Conservation (phyloP, 1,284 basidiomycete genomes). For the Flammula alnicola region DNA sequence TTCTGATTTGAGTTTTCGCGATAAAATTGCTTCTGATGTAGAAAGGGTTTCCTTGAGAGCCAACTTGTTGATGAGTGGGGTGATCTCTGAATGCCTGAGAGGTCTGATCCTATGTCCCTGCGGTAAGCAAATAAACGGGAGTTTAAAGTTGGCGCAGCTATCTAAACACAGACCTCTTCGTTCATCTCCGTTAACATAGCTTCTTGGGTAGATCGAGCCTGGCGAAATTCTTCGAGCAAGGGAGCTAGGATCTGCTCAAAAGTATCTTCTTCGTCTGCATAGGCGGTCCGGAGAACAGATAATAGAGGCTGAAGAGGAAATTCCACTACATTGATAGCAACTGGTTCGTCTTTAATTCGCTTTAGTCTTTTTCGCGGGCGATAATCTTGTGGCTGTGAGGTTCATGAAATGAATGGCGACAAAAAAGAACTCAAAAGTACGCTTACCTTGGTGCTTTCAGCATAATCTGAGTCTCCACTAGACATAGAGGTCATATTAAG, state of each 20-base stretch:
- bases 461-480: conserved; percentile 16
- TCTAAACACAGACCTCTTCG: conserved; percentile 28
- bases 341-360: conserved; percentile 1
- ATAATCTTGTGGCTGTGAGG: not conserved
- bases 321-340: not conserved
- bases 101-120: conserved; percentile 45
- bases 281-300: conserved; percentile 8
- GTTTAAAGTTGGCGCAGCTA: not conserved
- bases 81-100: conserved; percentile 42
- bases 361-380: conserved; percentile 16
- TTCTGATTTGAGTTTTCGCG: conserved; percentile 52
- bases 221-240: conserved; percentile 39
- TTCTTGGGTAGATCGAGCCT: conserved; percentile 34
- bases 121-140: not conserved
- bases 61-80: conserved; percentile 32
- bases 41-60: conserved; percentile 19
- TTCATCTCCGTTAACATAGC: conserved; percentile 34
- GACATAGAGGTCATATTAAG: conserved; percentile 13
- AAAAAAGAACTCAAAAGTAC: not conserved
- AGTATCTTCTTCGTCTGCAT: conserved; percentile 16
- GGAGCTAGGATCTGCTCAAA: conserved; percentile 45
- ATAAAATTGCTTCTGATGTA: conserved; percentile 39
- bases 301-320: conserved; percentile 18
- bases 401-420: not conserved
- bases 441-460: conserved; percentile 5